Conservation (phyloP, 768 basidiomycete genomes). For the Heimioporus sp. region DNA sequence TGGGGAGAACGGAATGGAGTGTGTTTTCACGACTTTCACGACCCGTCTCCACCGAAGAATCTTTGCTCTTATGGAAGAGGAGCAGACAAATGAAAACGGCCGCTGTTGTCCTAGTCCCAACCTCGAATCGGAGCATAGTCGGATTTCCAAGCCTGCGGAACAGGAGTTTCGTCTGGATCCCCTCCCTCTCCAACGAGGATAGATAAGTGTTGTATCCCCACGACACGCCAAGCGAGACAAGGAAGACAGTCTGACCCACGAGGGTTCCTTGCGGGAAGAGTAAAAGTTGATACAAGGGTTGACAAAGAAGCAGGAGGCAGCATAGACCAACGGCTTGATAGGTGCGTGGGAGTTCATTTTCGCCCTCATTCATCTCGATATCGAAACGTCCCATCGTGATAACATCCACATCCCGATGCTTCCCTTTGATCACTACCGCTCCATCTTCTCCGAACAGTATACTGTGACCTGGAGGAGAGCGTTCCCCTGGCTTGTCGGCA, state of each 20-base stretch:
- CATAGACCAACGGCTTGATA: conserved; percentile 21
- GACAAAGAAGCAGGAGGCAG: conserved; percentile 26
- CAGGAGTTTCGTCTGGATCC: conserved; percentile 17
- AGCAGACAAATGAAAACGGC: conserved; percentile 22
- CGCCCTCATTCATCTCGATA: conserved; percentile 8
- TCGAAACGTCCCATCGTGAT: conserved; percentile 30
- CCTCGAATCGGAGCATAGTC: too few relatives aligned
- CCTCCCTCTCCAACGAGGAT: conserved; percentile 34
- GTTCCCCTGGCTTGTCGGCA: conserved; percentile 2
- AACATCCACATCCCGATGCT: conserved; percentile 24
- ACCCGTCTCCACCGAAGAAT: too few relatives aligned
- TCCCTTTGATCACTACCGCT: conserved; percentile 28
- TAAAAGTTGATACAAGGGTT: conserved; percentile 33
- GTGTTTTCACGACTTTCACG: too few relatives aligned
- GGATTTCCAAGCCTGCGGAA: conserved; percentile 6
- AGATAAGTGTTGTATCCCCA: conserved; percentile 35
- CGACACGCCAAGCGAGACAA: conserved; percentile 28
- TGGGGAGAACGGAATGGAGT: too few relatives aligned
- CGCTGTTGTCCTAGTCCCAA: conserved; percentile 21
- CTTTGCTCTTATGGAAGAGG: conserved; percentile 10
- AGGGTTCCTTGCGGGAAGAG: conserved; percentile 31
- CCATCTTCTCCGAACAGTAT: conserved; percentile 14
- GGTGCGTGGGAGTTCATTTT: not conserved
- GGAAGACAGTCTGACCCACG: conserved; percentile 36
- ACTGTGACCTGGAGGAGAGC: conserved; percentile 29